A percentile compares a stretch with the other conserved stretches of the same genome.
Conservation (phyloP, 768 basidiomycete genomes). For the Termitomyces sp. region DNA sequence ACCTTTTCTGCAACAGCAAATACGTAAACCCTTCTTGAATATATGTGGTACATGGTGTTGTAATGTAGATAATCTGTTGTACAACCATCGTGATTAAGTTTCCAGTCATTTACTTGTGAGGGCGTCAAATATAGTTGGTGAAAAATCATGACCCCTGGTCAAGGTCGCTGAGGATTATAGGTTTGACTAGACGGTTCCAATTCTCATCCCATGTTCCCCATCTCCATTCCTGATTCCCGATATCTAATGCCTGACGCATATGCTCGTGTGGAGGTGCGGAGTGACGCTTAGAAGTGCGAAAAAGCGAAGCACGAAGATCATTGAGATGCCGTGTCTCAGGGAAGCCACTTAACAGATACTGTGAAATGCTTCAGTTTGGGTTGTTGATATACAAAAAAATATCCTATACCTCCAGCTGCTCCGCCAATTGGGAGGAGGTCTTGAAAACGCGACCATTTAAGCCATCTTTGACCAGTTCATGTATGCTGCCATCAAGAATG, state of each 20-base stretch:
- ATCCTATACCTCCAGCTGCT: constrained; percentile 63
- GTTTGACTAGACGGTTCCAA: constrained; percentile 67
- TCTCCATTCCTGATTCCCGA: constrained; percentile 30
- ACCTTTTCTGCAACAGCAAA: constrained; percentile 59
- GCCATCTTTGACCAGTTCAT: constrained; percentile 82
- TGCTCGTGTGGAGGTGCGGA: constrained; percentile 16
- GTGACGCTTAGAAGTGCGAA: constrained; percentile 20
- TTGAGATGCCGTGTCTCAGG: constrained; percentile 48
- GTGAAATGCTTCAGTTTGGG: neutral
- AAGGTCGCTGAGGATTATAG: constrained; percentile 36
- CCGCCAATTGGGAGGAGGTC: constrained; percentile 58
- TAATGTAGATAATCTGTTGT: constrained; percentile 2
- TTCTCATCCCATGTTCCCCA: constrained; percentile 86
- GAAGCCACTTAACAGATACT: constrained; percentile 59
- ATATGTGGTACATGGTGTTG: neutral
- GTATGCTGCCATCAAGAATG: constrained; percentile 43
- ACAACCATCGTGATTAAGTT: constrained; percentile 1
- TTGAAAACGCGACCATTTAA: constrained; percentile 81
- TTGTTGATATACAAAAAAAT: neutral
- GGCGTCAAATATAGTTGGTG: neutral
- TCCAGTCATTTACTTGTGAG: neutral
- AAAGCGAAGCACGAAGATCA: constrained; percentile 47
- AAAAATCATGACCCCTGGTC: neutral
- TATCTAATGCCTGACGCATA: constrained; percentile 11
- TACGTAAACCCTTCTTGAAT: constrained; percentile 4